Conservation (phyloP, 2,329 filamentous ascomycete species). For the Didymella pomorum region DNA sequence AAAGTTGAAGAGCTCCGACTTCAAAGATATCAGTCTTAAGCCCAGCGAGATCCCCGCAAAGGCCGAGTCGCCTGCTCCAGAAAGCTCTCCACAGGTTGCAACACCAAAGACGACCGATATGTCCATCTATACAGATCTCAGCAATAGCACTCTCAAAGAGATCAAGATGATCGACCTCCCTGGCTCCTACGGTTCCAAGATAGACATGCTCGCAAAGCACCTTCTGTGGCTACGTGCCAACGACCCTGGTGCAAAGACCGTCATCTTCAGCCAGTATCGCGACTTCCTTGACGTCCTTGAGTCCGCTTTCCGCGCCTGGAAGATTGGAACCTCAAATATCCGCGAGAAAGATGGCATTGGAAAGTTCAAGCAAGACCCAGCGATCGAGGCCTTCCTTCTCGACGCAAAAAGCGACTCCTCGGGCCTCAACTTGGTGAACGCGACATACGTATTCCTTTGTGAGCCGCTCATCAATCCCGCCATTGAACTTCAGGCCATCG, state of each 20-base stretch:
- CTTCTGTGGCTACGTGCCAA: constrained; percentile 83
- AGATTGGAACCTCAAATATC: constrained; percentile 77
- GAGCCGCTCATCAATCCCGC: constrained; percentile 94
- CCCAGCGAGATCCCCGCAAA: constrained; percentile 75
- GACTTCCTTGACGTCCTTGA: constrained; percentile 80
- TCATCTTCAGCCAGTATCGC: constrained; percentile 92
- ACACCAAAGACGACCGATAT: constrained; percentile 36
- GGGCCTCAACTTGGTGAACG: constrained; percentile 90
- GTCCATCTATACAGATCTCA: constrained; percentile 82
- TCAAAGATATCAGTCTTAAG: constrained; percentile 86
- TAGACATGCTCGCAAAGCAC: constrained; percentile 77
- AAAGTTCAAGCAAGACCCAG: constrained; percentile 77
- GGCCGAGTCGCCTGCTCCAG: constrained; percentile 57
- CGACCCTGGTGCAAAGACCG: constrained; percentile 86
- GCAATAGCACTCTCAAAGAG: constrained; percentile 72
- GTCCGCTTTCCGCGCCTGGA: constrained; percentile 73
- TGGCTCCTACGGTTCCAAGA: constrained; percentile 83
- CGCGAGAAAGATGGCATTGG: constrained; percentile 73
- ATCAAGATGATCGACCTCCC: constrained; percentile 83
- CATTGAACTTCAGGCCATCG: constrained; percentile 92
- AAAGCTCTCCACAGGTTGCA: constrained; percentile 33
- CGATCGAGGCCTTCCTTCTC: constrained; percentile 82
- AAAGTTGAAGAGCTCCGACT: constrained; percentile 68
- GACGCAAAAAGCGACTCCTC: constrained; percentile 89
- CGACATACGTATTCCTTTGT: constrained; percentile 92